Conservation (phyloP, 2,329 filamentous ascomycete genomes). For the Xylariaceae sp. region DNA sequence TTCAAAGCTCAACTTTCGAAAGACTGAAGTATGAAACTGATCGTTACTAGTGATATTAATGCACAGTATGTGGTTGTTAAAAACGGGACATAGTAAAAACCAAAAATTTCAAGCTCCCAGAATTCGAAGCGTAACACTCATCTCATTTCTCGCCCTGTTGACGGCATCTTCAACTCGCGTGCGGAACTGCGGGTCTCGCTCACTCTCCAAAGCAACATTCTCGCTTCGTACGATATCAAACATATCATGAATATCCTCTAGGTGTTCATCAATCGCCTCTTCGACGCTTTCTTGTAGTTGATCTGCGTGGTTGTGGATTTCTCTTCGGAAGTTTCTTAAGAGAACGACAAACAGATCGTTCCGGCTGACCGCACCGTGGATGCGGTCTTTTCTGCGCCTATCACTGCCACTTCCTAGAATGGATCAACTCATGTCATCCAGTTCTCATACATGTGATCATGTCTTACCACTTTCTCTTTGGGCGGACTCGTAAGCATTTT, state of each 20-base stretch:
- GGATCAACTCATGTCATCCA: background rate
- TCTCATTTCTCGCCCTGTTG: background rate
- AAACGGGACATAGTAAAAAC: no score
- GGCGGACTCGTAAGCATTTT: conserved; percentile 32
- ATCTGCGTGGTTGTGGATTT: conserved; percentile 18
- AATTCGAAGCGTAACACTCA: background rate
- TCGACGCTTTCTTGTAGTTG: conserved; percentile 24
- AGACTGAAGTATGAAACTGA: no score
- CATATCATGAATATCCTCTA: conserved; percentile 27
- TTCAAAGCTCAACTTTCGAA: no score
- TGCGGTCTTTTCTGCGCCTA: conserved; percentile 34
- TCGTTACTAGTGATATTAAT: no score
- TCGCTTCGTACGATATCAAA: conserved; percentile 39
- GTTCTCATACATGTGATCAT: background rate
- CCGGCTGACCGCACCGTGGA: conserved; percentile 26
- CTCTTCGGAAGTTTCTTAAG: conserved; percentile 25
- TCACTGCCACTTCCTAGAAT: conserved; percentile 34
- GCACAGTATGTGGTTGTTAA: no score
- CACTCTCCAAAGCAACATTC: conserved; percentile 37
- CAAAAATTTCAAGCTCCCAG: no score
- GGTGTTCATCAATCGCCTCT: conserved; percentile 17
- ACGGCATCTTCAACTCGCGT: conserved; percentile 28
- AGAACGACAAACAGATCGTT: conserved; percentile 31
- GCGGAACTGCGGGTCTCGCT: conserved; percentile 36
- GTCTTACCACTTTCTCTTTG: conserved; percentile 34